These are phyloP conservation scores for Penicillium canariense DNA, from an alignment of 495 filamentous ascomycete species.

Conservation along the genomic window DNA sequence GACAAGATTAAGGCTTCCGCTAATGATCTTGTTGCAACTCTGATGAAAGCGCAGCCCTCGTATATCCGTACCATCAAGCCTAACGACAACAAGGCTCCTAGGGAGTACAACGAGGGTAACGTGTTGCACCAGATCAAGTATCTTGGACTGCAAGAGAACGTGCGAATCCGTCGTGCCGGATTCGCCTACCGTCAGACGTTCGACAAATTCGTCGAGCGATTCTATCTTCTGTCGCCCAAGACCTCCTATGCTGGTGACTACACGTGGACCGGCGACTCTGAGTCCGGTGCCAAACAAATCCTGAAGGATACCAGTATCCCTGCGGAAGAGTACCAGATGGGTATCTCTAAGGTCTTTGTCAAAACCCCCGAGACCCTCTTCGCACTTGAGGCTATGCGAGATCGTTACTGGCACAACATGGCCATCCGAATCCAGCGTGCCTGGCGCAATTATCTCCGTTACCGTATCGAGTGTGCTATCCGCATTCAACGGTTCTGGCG, in stretches of 20 bases:
- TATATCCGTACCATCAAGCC: constrained; percentile 99
- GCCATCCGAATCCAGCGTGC: constrained; percentile 95
- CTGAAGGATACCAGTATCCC: constrained; percentile 95
- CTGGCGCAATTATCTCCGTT: constrained; percentile 93
- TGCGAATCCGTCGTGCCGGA: constrained; percentile 92
- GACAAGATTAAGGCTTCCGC: constrained; percentile 97
- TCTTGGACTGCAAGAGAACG: constrained; percentile 97
- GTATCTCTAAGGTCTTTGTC: constrained; percentile 95
- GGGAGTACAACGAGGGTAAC: constrained; percentile 86
- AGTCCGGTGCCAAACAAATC: constrained; percentile 88
- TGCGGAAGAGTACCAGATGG: constrained; percentile 93
- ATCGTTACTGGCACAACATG: constrained; percentile 99
- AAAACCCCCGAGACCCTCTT: constrained; percentile 98
- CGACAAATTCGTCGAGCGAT: constrained; percentile 97
- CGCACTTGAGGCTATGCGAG: constrained; percentile 95
- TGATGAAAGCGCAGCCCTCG: constrained; percentile 95
- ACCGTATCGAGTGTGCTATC: constrained; percentile 87
- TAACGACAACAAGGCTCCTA: constrained; percentile 95
- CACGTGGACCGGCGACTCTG: constrained; percentile 85
- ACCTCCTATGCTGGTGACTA: constrained; percentile 96
- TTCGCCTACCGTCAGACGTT: constrained; percentile 98
- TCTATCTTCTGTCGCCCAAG: constrained; percentile 91
- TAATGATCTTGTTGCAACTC: constrained; percentile 88
- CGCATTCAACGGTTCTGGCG: constrained; percentile 96
- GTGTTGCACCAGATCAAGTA: constrained; percentile 99